Conservation (phyloP, 352 stramenopile genomes). For the Globisporangium yorkense region DNA sequence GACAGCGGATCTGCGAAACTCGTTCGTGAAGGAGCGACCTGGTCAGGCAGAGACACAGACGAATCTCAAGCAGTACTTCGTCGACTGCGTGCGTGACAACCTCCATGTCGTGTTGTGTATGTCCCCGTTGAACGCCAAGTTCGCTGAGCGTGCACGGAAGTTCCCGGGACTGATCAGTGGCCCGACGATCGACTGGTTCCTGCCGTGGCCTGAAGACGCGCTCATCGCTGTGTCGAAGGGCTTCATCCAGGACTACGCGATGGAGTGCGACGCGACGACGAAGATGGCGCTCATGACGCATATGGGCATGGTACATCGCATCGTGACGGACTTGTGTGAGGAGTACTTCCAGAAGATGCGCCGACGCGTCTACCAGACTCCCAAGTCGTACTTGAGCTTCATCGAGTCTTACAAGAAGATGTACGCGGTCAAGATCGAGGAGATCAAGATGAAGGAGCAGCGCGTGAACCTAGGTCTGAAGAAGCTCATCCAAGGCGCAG, state of each 20-base stretch:
- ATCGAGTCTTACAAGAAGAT: conserved; percentile 98
- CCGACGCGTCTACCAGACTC: conserved; percentile 96
- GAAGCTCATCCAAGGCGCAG: conserved; percentile 96
- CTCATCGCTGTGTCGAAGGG: conserved; percentile 95
- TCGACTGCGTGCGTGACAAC: conserved; percentile 97
- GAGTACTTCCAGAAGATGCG: conserved; percentile 99
- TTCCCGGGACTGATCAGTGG: conserved; percentile 96
- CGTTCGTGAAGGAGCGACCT: conserved; percentile 93
- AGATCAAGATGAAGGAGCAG: conserved; percentile 96
- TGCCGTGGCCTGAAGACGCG: conserved; percentile 98
- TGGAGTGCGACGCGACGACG: conserved; percentile 89
- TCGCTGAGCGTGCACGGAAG: conserved; percentile 94
- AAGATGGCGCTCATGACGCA: conserved; percentile 93
- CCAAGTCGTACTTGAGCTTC: conserved; percentile 98
- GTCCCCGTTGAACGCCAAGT: conserved; percentile 98
- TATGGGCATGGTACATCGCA: conserved; percentile 98
- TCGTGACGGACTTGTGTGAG: conserved; percentile 96
- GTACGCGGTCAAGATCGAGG: conserved; percentile 92
- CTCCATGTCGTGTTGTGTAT: conserved; percentile 98
- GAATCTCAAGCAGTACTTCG: conserved; percentile 98
- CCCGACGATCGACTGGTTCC: conserved; percentile 99
- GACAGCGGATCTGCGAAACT: conserved; percentile 93
- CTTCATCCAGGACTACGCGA: conserved; percentile 95
- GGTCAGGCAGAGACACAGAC: conserved; percentile 93
- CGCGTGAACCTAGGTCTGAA: conserved; percentile 95